A percentile compares a stretch with the other conserved stretches of the same genome.
Evolutionary conservation across 1,284 basidiomycete genomes (phyloP).

Genomic region (Pseudozyma pruni): DNA sequence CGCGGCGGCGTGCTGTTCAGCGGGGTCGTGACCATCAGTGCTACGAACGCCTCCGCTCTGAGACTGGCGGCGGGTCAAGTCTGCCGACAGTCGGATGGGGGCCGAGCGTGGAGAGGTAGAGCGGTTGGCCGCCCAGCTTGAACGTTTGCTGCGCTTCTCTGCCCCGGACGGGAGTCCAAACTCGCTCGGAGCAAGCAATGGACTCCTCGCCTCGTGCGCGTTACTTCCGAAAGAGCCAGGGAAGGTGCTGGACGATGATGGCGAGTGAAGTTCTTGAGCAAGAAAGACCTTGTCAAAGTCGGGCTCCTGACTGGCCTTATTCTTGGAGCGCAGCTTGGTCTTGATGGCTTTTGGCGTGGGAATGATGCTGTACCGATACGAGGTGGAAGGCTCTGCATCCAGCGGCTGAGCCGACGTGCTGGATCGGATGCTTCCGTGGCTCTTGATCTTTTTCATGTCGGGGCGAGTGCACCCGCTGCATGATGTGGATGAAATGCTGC

Average conservation of each 20-base stretch:
- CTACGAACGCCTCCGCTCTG: slow-evolving; percentile 1
- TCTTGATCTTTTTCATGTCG: slow-evolving; percentile 25
- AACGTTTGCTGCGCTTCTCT: slow-evolving; percentile 13
- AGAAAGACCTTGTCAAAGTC: slow-evolving; percentile 64
- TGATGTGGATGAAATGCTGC: slow-evolving; percentile 38
- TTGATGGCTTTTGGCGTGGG: slow-evolving; percentile 22
- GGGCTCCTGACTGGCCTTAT: slow-evolving; percentile 35
- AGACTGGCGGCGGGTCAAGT: not conserved
- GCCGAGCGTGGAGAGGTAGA: slow-evolving; percentile 19
- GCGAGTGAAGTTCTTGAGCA: slow-evolving; percentile 61
- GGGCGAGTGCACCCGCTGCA: slow-evolving; percentile 19
- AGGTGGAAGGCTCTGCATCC: slow-evolving; percentile 9
- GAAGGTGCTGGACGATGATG: not conserved
- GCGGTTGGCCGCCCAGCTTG: slow-evolving; percentile 13
- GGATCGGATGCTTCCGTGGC: slow-evolving; percentile 39
- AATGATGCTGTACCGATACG: slow-evolving; percentile 7
- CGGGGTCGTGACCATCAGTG: slow-evolving; percentile 5
- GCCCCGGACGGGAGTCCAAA: not conserved
- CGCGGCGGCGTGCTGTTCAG: not conserved
- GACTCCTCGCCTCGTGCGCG: slow-evolving; percentile 3
- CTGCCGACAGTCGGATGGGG: slow-evolving; percentile 2
- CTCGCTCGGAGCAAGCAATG: slow-evolving; percentile 10
- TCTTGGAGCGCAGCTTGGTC: slow-evolving; percentile 37
- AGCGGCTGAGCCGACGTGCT: slow-evolving; percentile 6
- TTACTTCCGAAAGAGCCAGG: not conserved